Conservation (phyloP, 208 protist species). For the Wallacemonas rigidus region DNA sequence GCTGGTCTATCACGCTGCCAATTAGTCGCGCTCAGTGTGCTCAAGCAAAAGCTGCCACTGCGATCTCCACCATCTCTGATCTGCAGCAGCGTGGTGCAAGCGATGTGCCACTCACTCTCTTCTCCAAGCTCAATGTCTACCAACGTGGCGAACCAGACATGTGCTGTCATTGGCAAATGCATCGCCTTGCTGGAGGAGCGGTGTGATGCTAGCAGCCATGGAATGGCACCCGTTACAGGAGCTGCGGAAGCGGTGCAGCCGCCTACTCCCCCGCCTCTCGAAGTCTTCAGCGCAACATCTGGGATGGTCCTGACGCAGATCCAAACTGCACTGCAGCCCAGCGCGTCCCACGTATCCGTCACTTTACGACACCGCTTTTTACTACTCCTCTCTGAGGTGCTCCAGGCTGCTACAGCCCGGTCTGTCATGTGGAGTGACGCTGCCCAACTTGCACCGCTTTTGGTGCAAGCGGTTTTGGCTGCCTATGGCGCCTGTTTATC, state of each 20-base stretch:
- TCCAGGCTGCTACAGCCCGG: not conserved
- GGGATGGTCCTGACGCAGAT: slow-evolving; percentile 3
- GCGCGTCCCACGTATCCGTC: not conserved
- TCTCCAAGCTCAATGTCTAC: not conserved
- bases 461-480: not conserved
- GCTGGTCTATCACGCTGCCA: slow-evolving; percentile 6
- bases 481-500: not conserved
- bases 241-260: not conserved
- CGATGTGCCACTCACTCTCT: not conserved
- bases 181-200: slow-evolving; percentile 15
- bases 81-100: slow-evolving; percentile 20
- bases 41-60: slow-evolving; percentile 41
- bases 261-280: not conserved
- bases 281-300: not conserved
- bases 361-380: not conserved
- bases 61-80: slow-evolving; percentile 8
- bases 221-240: no score
- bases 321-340: not conserved
- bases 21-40: slow-evolving; percentile 43
- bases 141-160: slow-evolving; percentile 18
- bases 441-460: slow-evolving; percentile 4
- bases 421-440: slow-evolving; percentile 13
- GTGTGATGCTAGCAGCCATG: not conserved
- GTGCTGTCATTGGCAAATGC: slow-evolving; percentile 12
- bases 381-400: slow-evolving; percentile 10